Evolutionary conservation across 306 rosid genomes (phyloP).

Genomic region (Cicer judaicum): DNA sequence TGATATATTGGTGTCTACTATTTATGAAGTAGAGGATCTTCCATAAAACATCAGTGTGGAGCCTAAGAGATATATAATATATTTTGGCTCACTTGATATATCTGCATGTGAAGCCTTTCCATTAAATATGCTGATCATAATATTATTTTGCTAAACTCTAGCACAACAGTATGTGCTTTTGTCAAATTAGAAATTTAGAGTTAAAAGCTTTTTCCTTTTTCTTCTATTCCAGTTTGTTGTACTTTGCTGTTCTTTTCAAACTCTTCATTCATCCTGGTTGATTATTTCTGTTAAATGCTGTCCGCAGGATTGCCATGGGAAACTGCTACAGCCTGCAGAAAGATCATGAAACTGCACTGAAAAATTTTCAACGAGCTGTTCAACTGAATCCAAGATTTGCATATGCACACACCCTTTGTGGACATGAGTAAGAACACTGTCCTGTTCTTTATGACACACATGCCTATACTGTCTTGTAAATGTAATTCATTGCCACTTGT

Average conservation of each 20-base stretch:
- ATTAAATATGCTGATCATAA: conserved; percentile 12
- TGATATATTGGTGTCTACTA: neutral
- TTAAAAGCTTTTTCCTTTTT: neutral
- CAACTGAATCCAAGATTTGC: conserved; percentile 89
- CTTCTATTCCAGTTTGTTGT: conserved; percentile 16
- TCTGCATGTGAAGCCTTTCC: conserved; percentile 21
- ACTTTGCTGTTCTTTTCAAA: neutral
- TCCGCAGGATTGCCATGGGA: conserved; percentile 62
- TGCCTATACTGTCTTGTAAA: conserved; percentile 28
- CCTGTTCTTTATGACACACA: conserved; percentile 25
- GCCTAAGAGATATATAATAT: too few relatives aligned
- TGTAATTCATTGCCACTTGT: conserved; percentile 44
- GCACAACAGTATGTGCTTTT: neutral
- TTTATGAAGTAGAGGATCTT: conserved; percentile 8
- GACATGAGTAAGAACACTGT: conserved; percentile 79
- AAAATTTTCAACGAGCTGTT: conserved; percentile 95
- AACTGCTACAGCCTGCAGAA: conserved; percentile 66
- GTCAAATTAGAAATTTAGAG: neutral
- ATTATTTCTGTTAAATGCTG: conserved; percentile 36
- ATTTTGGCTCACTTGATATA: conserved; percentile 17
- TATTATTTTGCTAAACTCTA: conserved; percentile 26
- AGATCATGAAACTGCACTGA: conserved; percentile 61
- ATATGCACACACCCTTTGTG: conserved; percentile 98
- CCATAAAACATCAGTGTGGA: neutral
- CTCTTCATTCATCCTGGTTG: conserved; percentile 31